Conservation (phyloP, 2,329 filamentous ascomycete genomes). For the Claviceps digitariae region DNA sequence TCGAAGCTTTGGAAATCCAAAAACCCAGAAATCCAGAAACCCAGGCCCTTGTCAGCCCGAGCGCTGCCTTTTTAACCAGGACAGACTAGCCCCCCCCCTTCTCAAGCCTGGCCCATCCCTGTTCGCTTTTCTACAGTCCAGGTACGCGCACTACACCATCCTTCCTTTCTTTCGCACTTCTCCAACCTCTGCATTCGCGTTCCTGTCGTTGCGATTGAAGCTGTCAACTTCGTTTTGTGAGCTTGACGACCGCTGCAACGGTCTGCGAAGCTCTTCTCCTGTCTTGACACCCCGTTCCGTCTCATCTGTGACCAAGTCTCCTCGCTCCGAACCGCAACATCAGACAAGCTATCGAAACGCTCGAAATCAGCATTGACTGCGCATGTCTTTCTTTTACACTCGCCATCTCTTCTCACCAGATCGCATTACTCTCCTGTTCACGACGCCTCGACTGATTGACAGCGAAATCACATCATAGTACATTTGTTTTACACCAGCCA, state of each 20-base stretch:
- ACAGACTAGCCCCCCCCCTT: constrained; percentile 1
- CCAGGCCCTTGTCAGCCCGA: constrained; percentile 1
- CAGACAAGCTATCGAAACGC: neutral
- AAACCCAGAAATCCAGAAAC: neutral
- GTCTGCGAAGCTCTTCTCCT: neutral
- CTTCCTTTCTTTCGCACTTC: constrained; percentile 4
- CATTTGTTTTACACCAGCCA: neutral
- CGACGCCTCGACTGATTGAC: neutral
- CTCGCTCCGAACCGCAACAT: neutral
- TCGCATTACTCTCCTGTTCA: neutral
- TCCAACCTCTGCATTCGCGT: constrained; percentile 1
- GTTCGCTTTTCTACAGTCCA: constrained; percentile 3
- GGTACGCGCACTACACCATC: constrained; percentile 1
- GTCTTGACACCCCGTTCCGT: neutral
- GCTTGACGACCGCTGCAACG: neutral
- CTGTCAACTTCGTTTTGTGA: neutral
- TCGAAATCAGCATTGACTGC: neutral
- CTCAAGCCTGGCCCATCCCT: constrained; percentile 5
- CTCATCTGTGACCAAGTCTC: neutral
- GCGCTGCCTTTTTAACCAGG: neutral
- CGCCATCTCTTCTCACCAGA: neutral
- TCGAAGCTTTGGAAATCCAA: neutral
- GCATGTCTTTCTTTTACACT: neutral
- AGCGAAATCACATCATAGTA: neutral
- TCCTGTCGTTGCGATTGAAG: neutral